Percentiles rank a stretch among this genome's conserved stretches.
Evolutionary conservation across 805 yeast species (phyloP).

Genomic region (Saccharomycopsis microspora): DNA sequence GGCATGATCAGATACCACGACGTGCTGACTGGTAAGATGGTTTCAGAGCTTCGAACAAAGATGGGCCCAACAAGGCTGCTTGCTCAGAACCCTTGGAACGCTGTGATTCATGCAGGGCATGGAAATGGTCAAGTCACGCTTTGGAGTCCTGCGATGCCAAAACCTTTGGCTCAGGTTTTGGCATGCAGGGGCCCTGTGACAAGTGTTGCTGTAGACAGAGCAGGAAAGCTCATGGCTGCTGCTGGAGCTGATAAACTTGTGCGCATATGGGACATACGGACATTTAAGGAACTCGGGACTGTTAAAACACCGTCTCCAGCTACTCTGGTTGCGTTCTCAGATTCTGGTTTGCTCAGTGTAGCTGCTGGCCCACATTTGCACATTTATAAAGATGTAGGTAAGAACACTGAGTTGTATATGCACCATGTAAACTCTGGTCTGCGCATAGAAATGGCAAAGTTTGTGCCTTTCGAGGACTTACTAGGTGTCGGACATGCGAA

Average conservation of each 20-base stretch:
- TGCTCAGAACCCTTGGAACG: conserved; percentile 93
- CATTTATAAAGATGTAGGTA: conserved; percentile 72
- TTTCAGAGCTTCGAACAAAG: conserved; percentile 75
- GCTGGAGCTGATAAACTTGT: conserved; percentile 78
- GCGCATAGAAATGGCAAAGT: conserved; percentile 51
- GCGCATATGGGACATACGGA: conserved; percentile 91
- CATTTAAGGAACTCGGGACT: conserved; percentile 58
- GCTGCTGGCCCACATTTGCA: conserved; percentile 95
- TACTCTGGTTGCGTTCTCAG: conserved; percentile 66
- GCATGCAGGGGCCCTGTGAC: conserved; percentile 81
- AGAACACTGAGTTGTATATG: conserved; percentile 46
- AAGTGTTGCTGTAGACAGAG: conserved; percentile 77
- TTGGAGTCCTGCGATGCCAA: conserved; percentile 86
- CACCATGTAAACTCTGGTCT: conserved; percentile 76
- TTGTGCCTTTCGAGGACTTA: conserved; percentile 95
- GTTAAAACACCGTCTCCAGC: conserved; percentile 74
- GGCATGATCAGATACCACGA: conserved; percentile 90
- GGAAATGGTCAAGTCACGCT: conserved; percentile 84
- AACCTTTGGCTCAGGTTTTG: conserved; percentile 75
- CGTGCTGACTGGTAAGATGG: conserved; percentile 82
- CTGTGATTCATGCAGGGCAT: conserved; percentile 88
- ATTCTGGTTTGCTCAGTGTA: conserved; percentile 76
- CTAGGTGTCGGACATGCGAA: conserved; percentile 74
- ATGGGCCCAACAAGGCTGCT: conserved; percentile 83
- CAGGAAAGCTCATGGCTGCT: conserved; percentile 89